phyloP scores from a whole-genome alignment of 106 monocot genomes.

The Amphibolis antarctica region DNA sequence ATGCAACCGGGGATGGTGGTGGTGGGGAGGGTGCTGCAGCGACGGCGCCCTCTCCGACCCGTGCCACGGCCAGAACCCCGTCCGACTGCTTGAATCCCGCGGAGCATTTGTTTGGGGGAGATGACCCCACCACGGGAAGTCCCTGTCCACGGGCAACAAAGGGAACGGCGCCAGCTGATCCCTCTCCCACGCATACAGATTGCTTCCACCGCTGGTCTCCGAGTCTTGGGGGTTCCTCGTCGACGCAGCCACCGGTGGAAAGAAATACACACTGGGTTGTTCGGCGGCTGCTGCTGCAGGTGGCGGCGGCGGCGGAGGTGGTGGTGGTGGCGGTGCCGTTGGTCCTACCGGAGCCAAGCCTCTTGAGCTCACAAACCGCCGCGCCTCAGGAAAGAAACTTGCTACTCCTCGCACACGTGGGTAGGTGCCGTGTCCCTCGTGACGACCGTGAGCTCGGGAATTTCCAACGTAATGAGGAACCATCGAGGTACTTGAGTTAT shows the following conservation, averaged over 20 bases:
- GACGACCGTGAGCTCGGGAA: slow-evolving; percentile 12
- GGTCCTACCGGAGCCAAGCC: slow-evolving; percentile 11
- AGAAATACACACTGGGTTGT: slow-evolving; percentile 21
- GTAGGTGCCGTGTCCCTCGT: slow-evolving; percentile 10
- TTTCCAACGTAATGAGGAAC: slow-evolving; percentile 28
- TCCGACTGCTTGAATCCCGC: slow-evolving; percentile 14
- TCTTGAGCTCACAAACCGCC: slow-evolving; percentile 11
- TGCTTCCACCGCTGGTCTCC: slow-evolving; percentile 17
- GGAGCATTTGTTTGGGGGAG: slow-evolving; percentile 10
- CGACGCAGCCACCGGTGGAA: slow-evolving; percentile 13
- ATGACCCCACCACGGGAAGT: slow-evolving; percentile 24
- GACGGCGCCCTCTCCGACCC: slow-evolving; percentile 18
- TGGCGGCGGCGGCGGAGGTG: too few species aligned
- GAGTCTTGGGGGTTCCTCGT: slow-evolving; percentile 15
- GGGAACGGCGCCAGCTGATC: slow-evolving; percentile 38
- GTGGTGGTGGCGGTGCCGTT: neutral
- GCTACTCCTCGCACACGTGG: neutral
- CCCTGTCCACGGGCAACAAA: slow-evolving; percentile 22
- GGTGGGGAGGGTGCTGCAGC: slow-evolving; percentile 10
- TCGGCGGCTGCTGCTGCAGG: too few species aligned
- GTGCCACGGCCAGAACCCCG: slow-evolving; percentile 13
- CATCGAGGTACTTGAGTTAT: slow-evolving; percentile 24
- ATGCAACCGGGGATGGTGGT: slow-evolving; percentile 4
- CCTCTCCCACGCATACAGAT: slow-evolving; percentile 41
- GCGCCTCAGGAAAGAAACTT: slow-evolving; percentile 5